Evolutionary conservation across 176 grass and related monocot species (phyloP), one percentile per base, ranked within the genome.

Genomic region (Hordeum marinum): DNA sequence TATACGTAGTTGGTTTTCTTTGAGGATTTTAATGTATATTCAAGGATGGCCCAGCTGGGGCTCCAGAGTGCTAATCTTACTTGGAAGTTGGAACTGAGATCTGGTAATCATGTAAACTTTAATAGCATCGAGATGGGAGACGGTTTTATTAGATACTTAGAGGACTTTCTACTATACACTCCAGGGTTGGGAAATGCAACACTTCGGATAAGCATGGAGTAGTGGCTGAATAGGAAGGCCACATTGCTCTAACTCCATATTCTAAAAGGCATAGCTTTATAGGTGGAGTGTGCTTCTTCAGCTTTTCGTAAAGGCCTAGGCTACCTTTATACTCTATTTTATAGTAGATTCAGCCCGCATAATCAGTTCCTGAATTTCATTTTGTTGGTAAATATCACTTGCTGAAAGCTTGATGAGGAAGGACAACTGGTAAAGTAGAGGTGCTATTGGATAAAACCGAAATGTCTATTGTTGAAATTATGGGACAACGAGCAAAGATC

Each of bases 181-280:
- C 75, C 50, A 89, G 73, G 59, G 68, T 79, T 87, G 58, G 88
- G 74, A 76, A 79, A 63, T 81, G 42, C 61, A 80, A 76, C 77
- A 6, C 63, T 89, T 50, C 86, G 83, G 93, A 95, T 92, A 92
- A 89, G 71, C 59, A 84, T 81, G 83, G 77, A 27, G 37, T 86
- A 85, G 78, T 87, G 87, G 86, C 12, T 62, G 68, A 80, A 75
- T 59, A 87, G 58, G 89, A 62, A 68, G 25, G 75, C 34, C 59
- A 75, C 68, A 84, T 62, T 83, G 68, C 60, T 87, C 75, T 60
- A 80, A 35, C 37, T 80, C 46, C 84, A 80, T 81, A 87, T 60
- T 83, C 59, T 62, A 25, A 72, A 87, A 83, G 23, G 40, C 71
- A 13, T 67, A 80, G 35, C 58, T 79, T 68, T 87, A 80, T 66